These are phyloP conservation scores for Beverwykella pulmonaria DNA, from an alignment of 495 filamentous ascomycete species.

Conservation along the genomic window DNA sequence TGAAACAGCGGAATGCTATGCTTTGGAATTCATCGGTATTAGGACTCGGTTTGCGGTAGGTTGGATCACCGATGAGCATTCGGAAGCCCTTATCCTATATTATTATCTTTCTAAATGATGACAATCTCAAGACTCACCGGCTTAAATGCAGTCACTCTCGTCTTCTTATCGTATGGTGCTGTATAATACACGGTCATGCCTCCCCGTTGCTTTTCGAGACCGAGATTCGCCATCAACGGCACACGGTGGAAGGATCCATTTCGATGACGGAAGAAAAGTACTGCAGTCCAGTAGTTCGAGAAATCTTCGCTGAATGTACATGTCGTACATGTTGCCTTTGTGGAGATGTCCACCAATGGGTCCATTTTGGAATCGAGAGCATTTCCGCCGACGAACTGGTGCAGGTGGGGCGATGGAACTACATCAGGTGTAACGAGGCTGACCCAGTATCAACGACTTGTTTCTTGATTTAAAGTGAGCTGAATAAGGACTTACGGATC, in stretches of 20 bases:
- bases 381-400: constrained; percentile 20
- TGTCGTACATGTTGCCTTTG: constrained; percentile 18
- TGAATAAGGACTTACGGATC: constrained; percentile 24
- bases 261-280: constrained; percentile 53
- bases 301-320: constrained; percentile 24
- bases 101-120: background rate
- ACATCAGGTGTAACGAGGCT: constrained; percentile 22
- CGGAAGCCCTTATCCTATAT: constrained; percentile 36
- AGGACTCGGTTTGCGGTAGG: background rate
- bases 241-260: constrained; percentile 54
- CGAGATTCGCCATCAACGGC: constrained; percentile 52
- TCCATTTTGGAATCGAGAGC: constrained; percentile 19
- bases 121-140: background rate
- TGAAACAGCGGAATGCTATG: constrained; percentile 24
- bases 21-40: constrained; percentile 39
- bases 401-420: constrained; percentile 22
- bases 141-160: constrained; percentile 23
- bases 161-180: constrained; percentile 38
- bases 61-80: constrained; percentile 27
- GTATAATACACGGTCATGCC: constrained; percentile 29
- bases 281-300: constrained; percentile 33
- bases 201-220: constrained; percentile 47
- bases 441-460: background rate
- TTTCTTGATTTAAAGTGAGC: background rate
- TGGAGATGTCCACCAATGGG: constrained; percentile 9